Percentiles rank a stretch among this genome's conserved stretches.
These are phyloP conservation scores for Domatiomyces globalis DNA, from an alignment of 2,329 filamentous ascomycete species.

Conservation along the genomic window DNA sequence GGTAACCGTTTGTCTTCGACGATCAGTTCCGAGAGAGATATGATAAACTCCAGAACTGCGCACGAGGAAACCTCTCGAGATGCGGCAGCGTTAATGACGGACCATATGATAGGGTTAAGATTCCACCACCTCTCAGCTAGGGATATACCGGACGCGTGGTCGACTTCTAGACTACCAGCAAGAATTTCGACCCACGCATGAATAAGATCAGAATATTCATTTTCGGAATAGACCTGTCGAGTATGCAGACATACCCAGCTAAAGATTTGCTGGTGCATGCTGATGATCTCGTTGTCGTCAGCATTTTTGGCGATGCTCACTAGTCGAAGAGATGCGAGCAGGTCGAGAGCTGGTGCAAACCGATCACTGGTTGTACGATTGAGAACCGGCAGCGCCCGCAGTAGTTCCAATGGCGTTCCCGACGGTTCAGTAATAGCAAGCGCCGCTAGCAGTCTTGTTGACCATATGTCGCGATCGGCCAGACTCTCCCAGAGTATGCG, in stretches of 20 bases:
- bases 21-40: background rate
- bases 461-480: constrained; percentile 2
- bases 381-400: constrained; percentile 4
- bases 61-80: background rate
- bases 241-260: background rate
- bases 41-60: background rate
- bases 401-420: constrained; percentile 2
- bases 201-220: background rate
- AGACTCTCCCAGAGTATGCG: constrained; percentile 30
- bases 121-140: background rate
- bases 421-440: constrained; percentile 1
- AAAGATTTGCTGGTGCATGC: background rate
- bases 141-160: background rate
- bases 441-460: background rate
- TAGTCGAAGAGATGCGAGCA: background rate
- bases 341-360: background rate
- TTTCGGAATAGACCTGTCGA: background rate
- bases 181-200: background rate
- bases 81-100: background rate
- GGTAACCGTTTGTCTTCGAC: background rate
- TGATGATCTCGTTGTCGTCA: background rate
- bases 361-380: background rate
- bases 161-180: background rate
- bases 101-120: background rate
- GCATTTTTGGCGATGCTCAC: background rate